Percentiles rank a stretch among this genome's conserved stretches.
phyloP scores from a whole-genome alignment of 2,329 filamentous ascomycete species.

The Xylaria polymorpha region DNA sequence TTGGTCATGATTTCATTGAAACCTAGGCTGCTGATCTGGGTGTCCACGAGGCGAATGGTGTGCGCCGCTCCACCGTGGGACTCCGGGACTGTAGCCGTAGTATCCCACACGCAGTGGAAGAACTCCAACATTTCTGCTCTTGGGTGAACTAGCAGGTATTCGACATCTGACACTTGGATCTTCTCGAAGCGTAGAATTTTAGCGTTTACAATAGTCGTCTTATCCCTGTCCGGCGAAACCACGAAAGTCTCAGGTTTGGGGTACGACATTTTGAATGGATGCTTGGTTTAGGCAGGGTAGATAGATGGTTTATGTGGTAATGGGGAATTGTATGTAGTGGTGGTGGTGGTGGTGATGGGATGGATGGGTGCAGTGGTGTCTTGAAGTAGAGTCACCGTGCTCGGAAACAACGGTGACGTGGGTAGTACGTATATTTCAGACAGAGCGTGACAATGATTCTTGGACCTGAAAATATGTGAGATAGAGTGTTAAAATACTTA shows the following conservation, averaged over 20 bases:
- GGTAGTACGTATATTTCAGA: not conserved
- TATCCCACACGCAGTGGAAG: not conserved
- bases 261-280: not conserved
- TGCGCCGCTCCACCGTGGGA: not conserved
- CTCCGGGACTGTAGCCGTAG: not conserved
- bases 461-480: not conserved
- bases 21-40: not conserved
- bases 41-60: not conserved
- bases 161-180: rapidly evolving
- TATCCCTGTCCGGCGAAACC: no score
- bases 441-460: not conserved
- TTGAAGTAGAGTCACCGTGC: not conserved
- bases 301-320: not conserved
- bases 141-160: not conserved
- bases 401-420: not conserved
- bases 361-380: not conserved
- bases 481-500: not conserved
- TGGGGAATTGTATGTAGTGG: not conserved
- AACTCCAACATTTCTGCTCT: not conserved
- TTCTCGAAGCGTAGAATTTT: not conserved
- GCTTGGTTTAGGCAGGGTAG: not conserved
- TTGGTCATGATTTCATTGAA: not conserved
- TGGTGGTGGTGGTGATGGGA: not conserved
- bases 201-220: not conserved
- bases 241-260: not conserved